These are phyloP conservation scores for Gracilaria vermiculophylla DNA, from an alignment of 23 red algal species.

Conservation along the genomic window DNA sequence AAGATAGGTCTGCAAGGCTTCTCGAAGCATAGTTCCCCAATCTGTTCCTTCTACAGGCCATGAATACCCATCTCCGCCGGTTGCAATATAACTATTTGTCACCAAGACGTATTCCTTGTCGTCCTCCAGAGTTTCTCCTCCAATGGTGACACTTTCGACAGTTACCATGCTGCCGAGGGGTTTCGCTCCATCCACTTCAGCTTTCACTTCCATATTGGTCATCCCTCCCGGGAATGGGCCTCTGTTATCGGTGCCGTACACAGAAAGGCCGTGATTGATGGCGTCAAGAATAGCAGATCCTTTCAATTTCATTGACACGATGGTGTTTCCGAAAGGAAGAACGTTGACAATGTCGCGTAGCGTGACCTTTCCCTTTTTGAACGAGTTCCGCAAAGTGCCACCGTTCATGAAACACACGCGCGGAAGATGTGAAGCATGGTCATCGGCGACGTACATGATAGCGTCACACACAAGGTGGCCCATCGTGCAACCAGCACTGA, in stretches of 20 bases:
- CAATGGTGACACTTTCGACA: conserved; percentile 9
- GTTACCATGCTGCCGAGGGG: conserved; percentile 6
- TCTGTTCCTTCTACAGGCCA: conserved; percentile 16
- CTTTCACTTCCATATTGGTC: conserved; percentile 16
- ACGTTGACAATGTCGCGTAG: conserved; percentile 47
- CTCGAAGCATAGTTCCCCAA: conserved; percentile 40
- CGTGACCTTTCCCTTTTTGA: conserved; percentile 32
- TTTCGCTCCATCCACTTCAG: conserved; percentile 22
- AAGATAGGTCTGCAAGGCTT: conserved; percentile 35
- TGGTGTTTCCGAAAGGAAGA: conserved; percentile 48
- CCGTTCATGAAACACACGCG: conserved; percentile 46
- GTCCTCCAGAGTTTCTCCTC: background rate
- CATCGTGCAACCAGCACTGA: conserved; percentile 19
- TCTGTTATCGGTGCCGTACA: background rate
- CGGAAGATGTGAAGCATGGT: background rate
- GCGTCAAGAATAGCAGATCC: conserved; percentile 19
- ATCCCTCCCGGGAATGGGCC: background rate
- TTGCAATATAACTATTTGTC: conserved; percentile 41
- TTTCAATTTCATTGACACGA: conserved; percentile 17
- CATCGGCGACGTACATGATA: background rate
- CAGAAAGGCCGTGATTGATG: conserved; percentile 24
- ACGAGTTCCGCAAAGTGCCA: conserved; percentile 11
- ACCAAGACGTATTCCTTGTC: conserved; percentile 17
- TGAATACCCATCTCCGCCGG: conserved; percentile 32
- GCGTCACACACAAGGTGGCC: conserved; percentile 55